phyloP scores from a whole-genome alignment of 2,329 filamentous ascomycete species.

The Drechslerella stenobrocha region DNA sequence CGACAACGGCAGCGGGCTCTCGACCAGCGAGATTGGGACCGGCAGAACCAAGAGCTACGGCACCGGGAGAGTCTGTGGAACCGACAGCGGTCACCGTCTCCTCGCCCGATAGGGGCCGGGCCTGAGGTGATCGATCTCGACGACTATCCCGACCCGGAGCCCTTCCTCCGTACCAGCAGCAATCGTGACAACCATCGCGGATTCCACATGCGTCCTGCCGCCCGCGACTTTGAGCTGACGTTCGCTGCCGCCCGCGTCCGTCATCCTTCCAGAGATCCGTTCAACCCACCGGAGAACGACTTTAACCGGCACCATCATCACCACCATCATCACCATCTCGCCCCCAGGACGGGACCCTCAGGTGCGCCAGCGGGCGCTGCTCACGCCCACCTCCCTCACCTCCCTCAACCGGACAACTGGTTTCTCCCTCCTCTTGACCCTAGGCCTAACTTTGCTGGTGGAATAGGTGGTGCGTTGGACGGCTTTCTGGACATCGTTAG shows the following conservation, averaged over 20 bases:
- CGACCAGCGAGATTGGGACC: too few relatives aligned
- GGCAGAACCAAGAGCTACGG: too few relatives aligned
- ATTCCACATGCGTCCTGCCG: constrained; percentile 11
- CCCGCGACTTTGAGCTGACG: constrained; percentile 45
- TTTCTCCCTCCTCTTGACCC: constrained; percentile 44
- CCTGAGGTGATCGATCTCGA: constrained; percentile 53
- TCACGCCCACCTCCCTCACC: constrained; percentile 12
- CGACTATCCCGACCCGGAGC: constrained; percentile 51
- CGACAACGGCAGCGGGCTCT: constrained; percentile 30
- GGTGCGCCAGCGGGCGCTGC: constrained; percentile 49
- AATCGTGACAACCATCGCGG: constrained; percentile 23
- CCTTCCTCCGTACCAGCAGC: constrained; percentile 15
- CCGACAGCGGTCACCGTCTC: constrained; percentile 47
- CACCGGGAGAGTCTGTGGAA: too few relatives aligned
- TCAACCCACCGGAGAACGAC: constrained; percentile 54
- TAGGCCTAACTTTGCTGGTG: constrained; percentile 49
- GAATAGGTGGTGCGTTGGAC: constrained; percentile 43
- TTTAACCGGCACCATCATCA: constrained; percentile 52
- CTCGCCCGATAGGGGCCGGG: constrained; percentile 11
- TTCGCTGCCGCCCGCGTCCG: constrained; percentile 48
- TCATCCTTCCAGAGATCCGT: constrained; percentile 52
- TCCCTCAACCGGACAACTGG: constrained; percentile 42
- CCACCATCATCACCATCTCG: constrained; percentile 32
- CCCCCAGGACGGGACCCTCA: constrained; percentile 29
- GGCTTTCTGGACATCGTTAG: constrained; percentile 33